These are phyloP conservation scores for Arthrobotrys sinensis DNA, from an alignment of 2,329 filamentous ascomycete genomes.

Conservation along the genomic window DNA sequence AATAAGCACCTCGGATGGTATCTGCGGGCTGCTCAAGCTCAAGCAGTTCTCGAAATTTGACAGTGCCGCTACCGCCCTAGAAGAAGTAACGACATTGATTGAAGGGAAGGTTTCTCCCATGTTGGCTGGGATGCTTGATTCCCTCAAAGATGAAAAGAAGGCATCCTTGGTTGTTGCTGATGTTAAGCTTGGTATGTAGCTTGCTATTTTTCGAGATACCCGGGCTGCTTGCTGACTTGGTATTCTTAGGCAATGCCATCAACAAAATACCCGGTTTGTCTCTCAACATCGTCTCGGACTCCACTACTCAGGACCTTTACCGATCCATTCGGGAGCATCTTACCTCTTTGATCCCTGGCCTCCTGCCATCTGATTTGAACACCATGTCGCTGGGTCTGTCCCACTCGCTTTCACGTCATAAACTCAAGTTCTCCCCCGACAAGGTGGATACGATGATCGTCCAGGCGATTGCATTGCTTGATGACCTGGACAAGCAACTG, in stretches of 20 bases:
- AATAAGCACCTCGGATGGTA: constrained; percentile 83
- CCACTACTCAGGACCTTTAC: constrained; percentile 87
- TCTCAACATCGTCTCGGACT: constrained; percentile 83
- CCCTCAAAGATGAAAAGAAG: constrained; percentile 98
- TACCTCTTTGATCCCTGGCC: constrained; percentile 88
- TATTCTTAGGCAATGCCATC: constrained; percentile 79
- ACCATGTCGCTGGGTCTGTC: constrained; percentile 97
- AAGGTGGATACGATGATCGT: constrained; percentile 99
- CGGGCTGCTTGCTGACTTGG: not conserved
- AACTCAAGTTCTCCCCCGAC: constrained; percentile 97
- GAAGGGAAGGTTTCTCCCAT: constrained; percentile 96
- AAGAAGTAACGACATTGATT: constrained; percentile 88
- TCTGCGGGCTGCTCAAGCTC: constrained; percentile 89
- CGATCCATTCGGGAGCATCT: constrained; percentile 94
- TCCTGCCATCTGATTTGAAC: constrained; percentile 86
- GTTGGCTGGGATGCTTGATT: constrained; percentile 84
- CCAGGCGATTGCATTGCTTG: constrained; percentile 91
- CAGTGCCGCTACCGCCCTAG: constrained; percentile 88
- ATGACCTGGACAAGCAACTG: constrained; percentile 98
- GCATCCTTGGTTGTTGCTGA: constrained; percentile 93
- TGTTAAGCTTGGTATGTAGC: constrained; percentile 79
- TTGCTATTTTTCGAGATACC: no score
- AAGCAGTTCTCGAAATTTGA: constrained; percentile 99
- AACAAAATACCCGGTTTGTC: constrained; percentile 86
- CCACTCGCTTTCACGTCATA: constrained; percentile 95